Percentiles rank a stretch among this genome's conserved stretches.
Evolutionary conservation across 805 yeast genomes (phyloP).

Genomic region (Barnettozyma salicaria): DNA sequence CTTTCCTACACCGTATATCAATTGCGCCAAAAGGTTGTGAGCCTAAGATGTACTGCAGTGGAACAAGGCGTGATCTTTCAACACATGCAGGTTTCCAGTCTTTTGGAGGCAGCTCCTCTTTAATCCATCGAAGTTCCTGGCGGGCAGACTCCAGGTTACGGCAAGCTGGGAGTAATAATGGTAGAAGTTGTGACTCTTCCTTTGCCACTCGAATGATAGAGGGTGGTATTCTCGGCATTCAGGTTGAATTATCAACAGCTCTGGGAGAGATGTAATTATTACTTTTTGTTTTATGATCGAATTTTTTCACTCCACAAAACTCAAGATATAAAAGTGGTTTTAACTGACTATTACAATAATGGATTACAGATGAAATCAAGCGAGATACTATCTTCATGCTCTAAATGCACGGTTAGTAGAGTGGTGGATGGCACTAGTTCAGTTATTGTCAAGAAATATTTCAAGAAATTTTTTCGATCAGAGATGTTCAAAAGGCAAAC

Average conservation of each 20-base stretch:
- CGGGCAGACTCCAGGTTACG: slow-evolving; percentile 34
- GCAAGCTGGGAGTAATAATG: slow-evolving; percentile 17
- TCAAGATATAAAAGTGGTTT: not conserved
- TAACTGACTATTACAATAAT: not conserved
- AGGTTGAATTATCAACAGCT: not conserved
- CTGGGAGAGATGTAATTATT: not conserved
- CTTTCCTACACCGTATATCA: slow-evolving; percentile 49
- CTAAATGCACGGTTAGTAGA: not conserved
- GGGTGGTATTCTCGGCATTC: slow-evolving; percentile 21
- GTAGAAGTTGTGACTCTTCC: slow-evolving; percentile 10
- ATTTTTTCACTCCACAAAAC: not conserved
- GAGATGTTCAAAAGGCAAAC: slow-evolving; percentile 5
- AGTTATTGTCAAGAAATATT: slow-evolving; percentile 8
- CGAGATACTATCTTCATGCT: not conserved
- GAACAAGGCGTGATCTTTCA: slow-evolving; percentile 48
- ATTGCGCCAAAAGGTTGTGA: slow-evolving; percentile 80
- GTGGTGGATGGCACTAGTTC: too few species aligned
- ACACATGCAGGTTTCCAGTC: slow-evolving; percentile 49
- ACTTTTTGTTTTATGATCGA: not conserved
- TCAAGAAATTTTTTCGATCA: slow-evolving; percentile 7
- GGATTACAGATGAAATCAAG: not conserved
- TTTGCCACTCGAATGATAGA: slow-evolving; percentile 9
- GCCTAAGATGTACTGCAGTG: slow-evolving; percentile 81
- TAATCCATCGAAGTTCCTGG: slow-evolving; percentile 62
- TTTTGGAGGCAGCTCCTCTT: slow-evolving; percentile 43